These are phyloP conservation scores for Nigrospora sphaerica DNA, from an alignment of 2,329 filamentous ascomycete species.

Conservation along the genomic window DNA sequence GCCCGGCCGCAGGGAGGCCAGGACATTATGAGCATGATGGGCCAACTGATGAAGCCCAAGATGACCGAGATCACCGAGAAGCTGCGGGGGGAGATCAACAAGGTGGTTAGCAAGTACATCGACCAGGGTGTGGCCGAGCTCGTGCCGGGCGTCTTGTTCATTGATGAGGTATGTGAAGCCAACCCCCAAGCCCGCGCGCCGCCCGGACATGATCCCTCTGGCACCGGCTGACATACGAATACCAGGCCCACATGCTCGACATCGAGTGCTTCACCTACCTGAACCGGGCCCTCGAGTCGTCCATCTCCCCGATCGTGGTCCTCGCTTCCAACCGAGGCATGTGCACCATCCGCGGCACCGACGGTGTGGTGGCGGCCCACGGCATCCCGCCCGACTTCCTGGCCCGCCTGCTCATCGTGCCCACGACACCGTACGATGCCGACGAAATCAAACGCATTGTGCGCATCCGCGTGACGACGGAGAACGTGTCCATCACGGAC, in stretches of 20 bases:
- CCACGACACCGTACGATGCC: conserved; percentile 80
- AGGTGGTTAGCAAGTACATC: conserved; percentile 98
- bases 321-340: conserved; percentile 94
- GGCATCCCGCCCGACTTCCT: conserved; percentile 92
- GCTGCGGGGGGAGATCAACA: conserved; percentile 92
- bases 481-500: conserved; percentile 72
- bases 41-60: conserved; percentile 98
- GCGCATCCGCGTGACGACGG: conserved; percentile 72
- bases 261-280: conserved; percentile 99
- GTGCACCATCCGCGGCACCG: conserved; percentile 83
- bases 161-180: conserved; percentile 70
- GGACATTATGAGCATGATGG: conserved; percentile 99
- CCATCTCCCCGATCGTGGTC: conserved; percentile 93
- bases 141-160: conserved; percentile 96
- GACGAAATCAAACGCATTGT: conserved; percentile 93
- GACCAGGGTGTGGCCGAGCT: conserved; percentile 96
- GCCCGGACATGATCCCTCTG: conserved; percentile 1
- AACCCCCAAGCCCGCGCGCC: neutral
- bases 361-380: conserved; percentile 77
- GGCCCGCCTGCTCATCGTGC: conserved; percentile 89
- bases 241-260: conserved; percentile 96
- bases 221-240: conserved; percentile 13
- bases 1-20: conserved; percentile 92
- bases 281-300: conserved; percentile 92
- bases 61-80: conserved; percentile 99